Evolutionary conservation across 2,329 filamentous ascomycete species (phyloP).

Genomic region (Monosporascus cannonballus): DNA sequence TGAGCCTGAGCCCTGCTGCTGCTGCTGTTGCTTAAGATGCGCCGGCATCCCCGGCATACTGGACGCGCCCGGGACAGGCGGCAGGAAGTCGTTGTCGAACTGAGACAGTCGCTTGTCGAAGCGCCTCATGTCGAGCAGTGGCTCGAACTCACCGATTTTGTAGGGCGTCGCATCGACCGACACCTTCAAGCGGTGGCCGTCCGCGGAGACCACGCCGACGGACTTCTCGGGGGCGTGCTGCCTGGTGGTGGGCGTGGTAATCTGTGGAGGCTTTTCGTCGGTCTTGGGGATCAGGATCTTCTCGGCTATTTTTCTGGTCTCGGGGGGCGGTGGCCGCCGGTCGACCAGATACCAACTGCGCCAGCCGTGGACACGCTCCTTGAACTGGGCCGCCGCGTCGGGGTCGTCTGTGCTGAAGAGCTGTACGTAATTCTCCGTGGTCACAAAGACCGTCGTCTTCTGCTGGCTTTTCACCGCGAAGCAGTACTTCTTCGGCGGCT

Average conservation of each 20-base stretch:
- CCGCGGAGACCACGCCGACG: slow-evolving; percentile 23
- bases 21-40: slow-evolving; percentile 16
- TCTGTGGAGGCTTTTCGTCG: slow-evolving; percentile 24
- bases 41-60: slow-evolving; percentile 17
- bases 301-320: slow-evolving; percentile 24
- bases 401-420: slow-evolving; percentile 81
- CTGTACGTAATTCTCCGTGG: slow-evolving; percentile 81
- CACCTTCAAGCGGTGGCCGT: slow-evolving; percentile 30
- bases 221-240: slow-evolving; percentile 25
- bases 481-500: slow-evolving; percentile 78
- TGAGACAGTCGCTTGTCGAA: slow-evolving; percentile 49
- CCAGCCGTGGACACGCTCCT: slow-evolving; percentile 69
- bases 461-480: slow-evolving; percentile 91
- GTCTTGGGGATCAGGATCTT: slow-evolving; percentile 21
- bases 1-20: slow-evolving; percentile 1
- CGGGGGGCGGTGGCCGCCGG: slow-evolving; percentile 40
- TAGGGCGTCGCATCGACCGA: slow-evolving; percentile 47
- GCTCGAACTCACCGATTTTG: slow-evolving; percentile 62
- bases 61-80: slow-evolving; percentile 17
- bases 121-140: slow-evolving; percentile 57
- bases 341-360: slow-evolving; percentile 87
- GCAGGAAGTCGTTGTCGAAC: slow-evolving; percentile 39
- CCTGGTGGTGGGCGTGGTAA: slow-evolving; percentile 17
- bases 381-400: slow-evolving; percentile 60
- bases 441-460: slow-evolving; percentile 76